phyloP scores from a whole-genome alignment of 768 basidiomycete species.

The Lentinula sp. region DNA sequence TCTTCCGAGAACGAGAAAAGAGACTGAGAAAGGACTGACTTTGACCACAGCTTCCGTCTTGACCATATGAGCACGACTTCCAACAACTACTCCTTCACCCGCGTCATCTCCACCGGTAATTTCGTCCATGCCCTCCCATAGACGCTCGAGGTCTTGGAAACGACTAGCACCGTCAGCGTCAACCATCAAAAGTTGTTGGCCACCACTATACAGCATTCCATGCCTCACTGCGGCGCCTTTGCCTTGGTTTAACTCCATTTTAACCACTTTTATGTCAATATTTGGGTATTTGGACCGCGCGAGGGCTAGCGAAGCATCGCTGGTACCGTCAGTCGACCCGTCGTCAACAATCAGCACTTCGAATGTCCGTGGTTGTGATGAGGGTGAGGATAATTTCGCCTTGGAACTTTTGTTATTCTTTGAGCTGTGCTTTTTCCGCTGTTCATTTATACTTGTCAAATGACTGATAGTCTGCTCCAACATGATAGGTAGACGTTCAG shows the following conservation, averaged over 20 bases:
- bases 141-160: slow-evolving; percentile 75
- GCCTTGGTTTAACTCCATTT: slow-evolving; percentile 74
- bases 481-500: slow-evolving; percentile 79
- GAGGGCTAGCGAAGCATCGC: slow-evolving; percentile 55
- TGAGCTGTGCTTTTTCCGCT: slow-evolving; percentile 24
- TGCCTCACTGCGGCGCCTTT: slow-evolving; percentile 94
- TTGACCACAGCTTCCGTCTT: slow-evolving; percentile 91
- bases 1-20: not conserved
- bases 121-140: slow-evolving; percentile 74
- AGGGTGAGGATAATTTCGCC: not conserved
- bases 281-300: slow-evolving; percentile 44
- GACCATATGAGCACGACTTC: slow-evolving; percentile 90
- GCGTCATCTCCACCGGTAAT: slow-evolving; percentile 11
- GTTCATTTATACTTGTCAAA: slow-evolving; percentile 33
- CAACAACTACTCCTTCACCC: slow-evolving; percentile 65
- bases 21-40: slow-evolving; percentile 34
- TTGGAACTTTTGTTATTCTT: not conserved
- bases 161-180: slow-evolving; percentile 93
- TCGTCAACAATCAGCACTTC: slow-evolving; percentile 91
- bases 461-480: slow-evolving; percentile 68
- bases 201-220: slow-evolving; percentile 81
- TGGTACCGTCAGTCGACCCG: slow-evolving; percentile 77
- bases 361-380: slow-evolving; percentile 30
- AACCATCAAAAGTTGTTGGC: slow-evolving; percentile 78
- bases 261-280: slow-evolving; percentile 71